These are phyloP conservation scores for Cladosporium sp. DNA, from an alignment of 2,329 filamentous ascomycete genomes.

Conservation along the genomic window DNA sequence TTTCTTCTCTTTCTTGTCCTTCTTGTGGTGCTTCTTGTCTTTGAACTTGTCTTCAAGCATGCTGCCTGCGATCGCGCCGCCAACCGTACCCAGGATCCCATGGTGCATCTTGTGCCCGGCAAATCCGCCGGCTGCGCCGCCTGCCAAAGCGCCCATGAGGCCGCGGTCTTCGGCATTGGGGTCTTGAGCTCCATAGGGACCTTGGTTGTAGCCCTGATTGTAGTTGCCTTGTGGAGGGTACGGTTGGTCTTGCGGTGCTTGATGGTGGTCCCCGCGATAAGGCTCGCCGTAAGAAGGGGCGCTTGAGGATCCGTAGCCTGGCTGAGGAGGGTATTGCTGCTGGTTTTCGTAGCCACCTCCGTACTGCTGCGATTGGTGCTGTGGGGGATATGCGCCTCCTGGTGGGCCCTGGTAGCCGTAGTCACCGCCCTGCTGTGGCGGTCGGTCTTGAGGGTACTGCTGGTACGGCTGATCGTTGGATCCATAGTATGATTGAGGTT, in stretches of 20 bases:
- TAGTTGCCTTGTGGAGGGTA: conserved; percentile 12
- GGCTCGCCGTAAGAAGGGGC: conserved; percentile 10
- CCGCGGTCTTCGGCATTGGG: conserved; percentile 46
- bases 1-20: conserved; percentile 36
- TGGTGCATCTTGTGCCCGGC: conserved; percentile 53
- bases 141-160: conserved; percentile 51
- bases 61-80: conserved; percentile 52
- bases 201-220: conserved; percentile 10
- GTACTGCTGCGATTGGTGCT: conserved; percentile 18
- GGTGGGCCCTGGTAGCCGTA: conserved; percentile 3
- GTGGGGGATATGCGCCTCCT: conserved; percentile 3
- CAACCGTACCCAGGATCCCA: conserved; percentile 53
- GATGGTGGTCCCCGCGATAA: conserved; percentile 16
- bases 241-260: conserved; percentile 13
- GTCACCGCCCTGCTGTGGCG: conserved; percentile 12
- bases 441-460: conserved; percentile 21
- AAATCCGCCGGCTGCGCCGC: conserved; percentile 54
- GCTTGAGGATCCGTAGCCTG: conserved; percentile 1
- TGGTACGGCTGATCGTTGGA: conserved; percentile 26
- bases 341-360: conserved; percentile 19
- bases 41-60: conserved; percentile 52
- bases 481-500: conserved; percentile 27
- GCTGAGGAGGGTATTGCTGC: conserved; percentile 12
- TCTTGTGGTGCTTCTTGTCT: conserved; percentile 25
- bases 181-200: conserved; percentile 14